These are phyloP conservation scores for Closterium sp. DNA, from an alignment of 139 green algal species.

Conservation along the genomic window DNA sequence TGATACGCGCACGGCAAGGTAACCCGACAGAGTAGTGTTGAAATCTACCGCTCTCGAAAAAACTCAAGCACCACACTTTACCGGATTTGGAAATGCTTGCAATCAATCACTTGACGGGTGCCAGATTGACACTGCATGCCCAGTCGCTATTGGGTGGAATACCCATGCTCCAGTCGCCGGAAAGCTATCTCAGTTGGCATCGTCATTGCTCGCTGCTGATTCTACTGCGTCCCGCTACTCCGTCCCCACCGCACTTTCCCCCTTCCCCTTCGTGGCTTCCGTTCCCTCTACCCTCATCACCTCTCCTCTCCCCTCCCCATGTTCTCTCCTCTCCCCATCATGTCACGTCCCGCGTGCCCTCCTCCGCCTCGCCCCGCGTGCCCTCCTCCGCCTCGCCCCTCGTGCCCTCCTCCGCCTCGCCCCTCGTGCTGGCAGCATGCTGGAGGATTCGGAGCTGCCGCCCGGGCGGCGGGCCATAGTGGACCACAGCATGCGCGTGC, in stretches of 20 bases:
- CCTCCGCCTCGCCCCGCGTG: not conserved
- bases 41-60: not conserved
- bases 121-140: not conserved
- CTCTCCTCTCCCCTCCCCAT: too few species aligned
- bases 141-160: too few species aligned
- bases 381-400: not conserved
- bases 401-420: not conserved
- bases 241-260: too few species aligned
- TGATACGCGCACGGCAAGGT: not conserved
- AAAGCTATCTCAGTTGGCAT: too few species aligned
- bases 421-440: not conserved
- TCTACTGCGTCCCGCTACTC: too few species aligned
- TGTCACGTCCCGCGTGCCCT: too few species aligned
- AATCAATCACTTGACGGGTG: not conserved
- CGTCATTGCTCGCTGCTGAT: too few species aligned
- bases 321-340: too few species aligned
- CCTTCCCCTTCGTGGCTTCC: too few species aligned
- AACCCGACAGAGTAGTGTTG: not conserved
- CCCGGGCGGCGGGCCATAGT: constrained; percentile 7
- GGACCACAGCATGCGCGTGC: constrained; percentile 30
- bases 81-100: not conserved
- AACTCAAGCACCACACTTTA: not conserved
- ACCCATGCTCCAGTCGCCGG: too few species aligned
- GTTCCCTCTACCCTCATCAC: too few species aligned
- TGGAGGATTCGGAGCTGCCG: not conserved